These are phyloP conservation scores for Lyophyllum atratum DNA, from an alignment of 768 basidiomycete species.

Conservation along the genomic window DNA sequence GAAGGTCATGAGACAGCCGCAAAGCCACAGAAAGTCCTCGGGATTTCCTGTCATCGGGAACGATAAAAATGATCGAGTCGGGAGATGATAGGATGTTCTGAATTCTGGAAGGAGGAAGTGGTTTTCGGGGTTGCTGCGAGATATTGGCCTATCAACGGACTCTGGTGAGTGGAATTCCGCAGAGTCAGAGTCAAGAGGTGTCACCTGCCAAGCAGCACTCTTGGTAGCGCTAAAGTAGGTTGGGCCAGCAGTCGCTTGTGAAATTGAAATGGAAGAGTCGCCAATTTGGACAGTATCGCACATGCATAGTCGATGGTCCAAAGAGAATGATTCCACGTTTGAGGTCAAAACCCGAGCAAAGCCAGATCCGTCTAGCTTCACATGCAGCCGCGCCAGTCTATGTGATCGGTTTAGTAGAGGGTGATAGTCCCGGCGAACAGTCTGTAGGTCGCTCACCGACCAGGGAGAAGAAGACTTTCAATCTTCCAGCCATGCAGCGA, in stretches of 20 bases:
- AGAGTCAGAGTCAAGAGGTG: neutral
- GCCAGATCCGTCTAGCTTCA: constrained; percentile 19
- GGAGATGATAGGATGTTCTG: constrained; percentile 61
- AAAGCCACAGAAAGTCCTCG: constrained; percentile 56
- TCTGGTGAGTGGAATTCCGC: neutral
- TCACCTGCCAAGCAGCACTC: constrained; percentile 3
- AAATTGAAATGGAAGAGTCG: constrained; percentile 11
- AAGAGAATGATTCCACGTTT: constrained; percentile 33
- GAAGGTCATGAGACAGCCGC: constrained; percentile 68
- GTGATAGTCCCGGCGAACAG: neutral
- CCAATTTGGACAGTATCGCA: constrained; percentile 19
- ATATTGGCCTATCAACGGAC: neutral
- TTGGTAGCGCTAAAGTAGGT: constrained; percentile 13
- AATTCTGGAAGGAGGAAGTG: constrained; percentile 54
- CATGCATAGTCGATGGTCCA: constrained; percentile 19
- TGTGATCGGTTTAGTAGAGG: neutral
- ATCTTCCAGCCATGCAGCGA: constrained; percentile 73
- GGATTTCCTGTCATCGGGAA: constrained; percentile 36
- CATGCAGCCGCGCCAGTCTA: constrained; percentile 41
- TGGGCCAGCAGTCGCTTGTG: constrained; percentile 1
- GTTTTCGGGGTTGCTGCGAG: neutral
- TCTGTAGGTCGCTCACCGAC: constrained; percentile 47
- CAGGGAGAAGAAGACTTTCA: constrained; percentile 58
- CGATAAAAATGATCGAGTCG: constrained; percentile 58
- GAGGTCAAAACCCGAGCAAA: constrained; percentile 24